Evolutionary conservation across 495 filamentous ascomycete genomes (phyloP).

Genomic region (Daldinia loculata): DNA sequence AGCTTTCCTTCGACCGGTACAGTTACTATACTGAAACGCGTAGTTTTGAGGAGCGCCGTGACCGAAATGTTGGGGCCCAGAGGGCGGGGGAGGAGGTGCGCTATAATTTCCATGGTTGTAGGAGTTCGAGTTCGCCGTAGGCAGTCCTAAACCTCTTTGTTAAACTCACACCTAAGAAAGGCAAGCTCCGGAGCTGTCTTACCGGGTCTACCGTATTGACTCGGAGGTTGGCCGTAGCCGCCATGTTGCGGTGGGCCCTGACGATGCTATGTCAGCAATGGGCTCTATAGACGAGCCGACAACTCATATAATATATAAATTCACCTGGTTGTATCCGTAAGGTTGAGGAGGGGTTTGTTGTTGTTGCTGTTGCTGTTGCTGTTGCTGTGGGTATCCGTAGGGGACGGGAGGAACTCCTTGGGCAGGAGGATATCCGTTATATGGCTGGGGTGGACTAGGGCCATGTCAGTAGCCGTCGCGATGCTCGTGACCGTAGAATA

Average conservation of each 20-base stretch:
- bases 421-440: conserved; percentile 53
- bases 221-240: conserved; percentile 50
- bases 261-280: conserved; percentile 26
- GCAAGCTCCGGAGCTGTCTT: conserved; percentile 32
- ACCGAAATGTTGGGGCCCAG: conserved; percentile 72
- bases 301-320: conserved; percentile 40
- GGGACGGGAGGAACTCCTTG: conserved; percentile 45
- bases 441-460: conserved; percentile 43
- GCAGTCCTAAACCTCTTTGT: conserved; percentile 48
- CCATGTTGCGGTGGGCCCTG: conserved; percentile 56
- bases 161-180: neutral
- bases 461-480: conserved; percentile 29
- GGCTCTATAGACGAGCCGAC: conserved; percentile 24
- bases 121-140: conserved; percentile 59
- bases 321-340: conserved; percentile 46
- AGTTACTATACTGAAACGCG: conserved; percentile 89
- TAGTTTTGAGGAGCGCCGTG: conserved; percentile 80
- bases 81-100: conserved; percentile 68
- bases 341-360: conserved; percentile 50
- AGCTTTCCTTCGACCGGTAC: conserved; percentile 90
- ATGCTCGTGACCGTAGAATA: conserved; percentile 27
- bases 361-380: conserved; percentile 50
- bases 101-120: conserved; percentile 61
- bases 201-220: conserved; percentile 55
- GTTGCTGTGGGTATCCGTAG: conserved; percentile 58